Percentiles rank a stretch among this genome's conserved stretches.
Conservation (phyloP, 495 filamentous ascomycete species). For the Sordaria brevicollis region DNA sequence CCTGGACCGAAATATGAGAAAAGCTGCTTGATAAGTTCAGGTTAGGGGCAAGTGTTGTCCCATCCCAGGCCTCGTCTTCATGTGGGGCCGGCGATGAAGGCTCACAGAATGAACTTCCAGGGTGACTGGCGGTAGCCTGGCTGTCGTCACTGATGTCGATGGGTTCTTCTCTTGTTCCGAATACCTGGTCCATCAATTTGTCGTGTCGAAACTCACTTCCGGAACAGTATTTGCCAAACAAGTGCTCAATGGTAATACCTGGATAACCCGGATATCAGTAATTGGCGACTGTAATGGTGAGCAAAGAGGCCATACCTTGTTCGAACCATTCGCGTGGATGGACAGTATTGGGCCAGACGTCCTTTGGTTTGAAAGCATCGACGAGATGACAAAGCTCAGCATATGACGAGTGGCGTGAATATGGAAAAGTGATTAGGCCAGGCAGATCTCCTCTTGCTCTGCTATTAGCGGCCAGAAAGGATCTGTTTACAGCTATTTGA, state of each 20-base stretch:
- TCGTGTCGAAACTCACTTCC: conserved; percentile 56
- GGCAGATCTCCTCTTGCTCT: conserved; percentile 18
- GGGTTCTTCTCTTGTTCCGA: neutral
- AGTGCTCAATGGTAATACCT: conserved; percentile 44
- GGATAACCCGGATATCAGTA: conserved; percentile 10
- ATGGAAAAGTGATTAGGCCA: conserved; percentile 56
- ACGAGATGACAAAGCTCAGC: conserved; percentile 66
- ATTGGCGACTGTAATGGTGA: neutral
- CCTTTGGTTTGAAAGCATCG: conserved; percentile 54
- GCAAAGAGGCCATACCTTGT: conserved; percentile 20
- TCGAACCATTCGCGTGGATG: conserved; percentile 49
- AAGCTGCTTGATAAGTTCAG: neutral
- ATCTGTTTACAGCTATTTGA: neutral
- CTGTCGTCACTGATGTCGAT: conserved; percentile 1
- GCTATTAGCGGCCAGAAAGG: neutral
- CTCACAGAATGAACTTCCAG: neutral
- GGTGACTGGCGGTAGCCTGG: conserved; percentile 12
- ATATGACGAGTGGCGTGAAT: conserved; percentile 85
- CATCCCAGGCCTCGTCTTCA: neutral
- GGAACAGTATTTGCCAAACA: conserved; percentile 67
- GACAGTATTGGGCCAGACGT: conserved; percentile 80
- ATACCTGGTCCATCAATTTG: conserved; percentile 36
- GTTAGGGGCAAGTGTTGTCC: neutral
- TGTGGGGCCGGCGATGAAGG: neutral
- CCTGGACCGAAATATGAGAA: conserved; percentile 17